Evolutionary conservation across 495 filamentous ascomycete genomes (phyloP), one percentile per base, ranked within the genome.

Genomic region (Amniculicola lignicola): DNA sequence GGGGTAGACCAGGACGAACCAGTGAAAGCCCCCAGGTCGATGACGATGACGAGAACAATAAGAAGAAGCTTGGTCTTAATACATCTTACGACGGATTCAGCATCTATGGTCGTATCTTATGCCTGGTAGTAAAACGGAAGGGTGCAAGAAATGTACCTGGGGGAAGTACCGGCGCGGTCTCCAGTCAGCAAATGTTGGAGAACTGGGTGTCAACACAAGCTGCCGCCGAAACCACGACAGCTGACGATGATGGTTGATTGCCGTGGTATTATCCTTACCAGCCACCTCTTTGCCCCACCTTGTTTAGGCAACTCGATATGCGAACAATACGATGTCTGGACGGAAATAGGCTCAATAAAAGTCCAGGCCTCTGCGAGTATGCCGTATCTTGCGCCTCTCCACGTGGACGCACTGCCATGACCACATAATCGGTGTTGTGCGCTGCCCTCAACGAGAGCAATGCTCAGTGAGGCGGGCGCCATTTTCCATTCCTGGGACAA

Each of bases 71-170:
- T 59, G 79, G 77, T 2, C 77, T 96, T 69, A 80, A 82, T 48
- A 95, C 90, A 22, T 83, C 84, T 19, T 97, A 96, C 69, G 90
- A 97, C 62, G 92, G 93, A 27, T 98, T 96, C 70, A 84, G 83
- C 63, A 96, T 98, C 69, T 91, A 93, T 71, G 88, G 92, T 6
- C 85, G 89, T 54, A 87, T 95, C 25, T 75, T 98, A 31, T 97
- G 90, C 68, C 74, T 98, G 31, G 83, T 97, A 12, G 85, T 98
- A 57, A 92, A 94, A 69, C 78, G 86, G 33, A 83, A 76, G 52
- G 82, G 81, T 9, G 65, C 61, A 65, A 77, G 57, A 19, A 29
- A 29, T 33, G 9, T 58, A 58, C 60, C 54, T 1, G 69, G 65
- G 40, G 64, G 55, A 21, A 73, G 51, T 47, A 68, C 63, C 22